These are phyloP conservation scores for Rhodotorula sp. DNA, from an alignment of 1,284 basidiomycete species.

Conservation along the genomic window DNA sequence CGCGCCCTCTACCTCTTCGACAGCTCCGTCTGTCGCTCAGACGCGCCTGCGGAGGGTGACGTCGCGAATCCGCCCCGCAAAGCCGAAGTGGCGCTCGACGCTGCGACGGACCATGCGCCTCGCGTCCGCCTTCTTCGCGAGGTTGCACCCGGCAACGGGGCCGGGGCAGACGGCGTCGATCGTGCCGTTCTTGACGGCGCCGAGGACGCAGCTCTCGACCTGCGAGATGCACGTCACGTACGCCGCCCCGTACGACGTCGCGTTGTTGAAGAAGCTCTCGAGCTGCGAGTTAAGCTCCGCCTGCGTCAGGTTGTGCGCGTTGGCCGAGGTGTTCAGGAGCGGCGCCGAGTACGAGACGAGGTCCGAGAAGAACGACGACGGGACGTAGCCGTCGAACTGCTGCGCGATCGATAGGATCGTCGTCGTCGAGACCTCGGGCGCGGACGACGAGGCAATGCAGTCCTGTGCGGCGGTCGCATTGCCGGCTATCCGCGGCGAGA, in stretches of 20 bases:
- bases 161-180: conserved; percentile 42
- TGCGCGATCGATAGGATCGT: conserved; percentile 41
- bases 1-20: no score
- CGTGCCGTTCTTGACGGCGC: conserved; percentile 35
- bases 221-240: conserved; percentile 42
- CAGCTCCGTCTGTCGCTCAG: background rate
- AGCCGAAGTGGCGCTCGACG: conserved; percentile 4
- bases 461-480: conserved; percentile 41
- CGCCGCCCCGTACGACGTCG: conserved; percentile 42
- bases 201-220: conserved; percentile 42
- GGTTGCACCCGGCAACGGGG: conserved; percentile 38
- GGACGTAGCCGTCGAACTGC: conserved; percentile 42
- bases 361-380: conserved; percentile 45
- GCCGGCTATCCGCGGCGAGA: conserved; percentile 18
- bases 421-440: conserved; percentile 36
- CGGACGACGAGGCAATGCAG: conserved; percentile 35
- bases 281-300: conserved; percentile 32
- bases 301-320: conserved; percentile 37
- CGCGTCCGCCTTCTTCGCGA: conserved; percentile 11
- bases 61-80: conserved; percentile 13
- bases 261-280: conserved; percentile 44
- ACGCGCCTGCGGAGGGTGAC: background rate
- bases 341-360: conserved; percentile 35
- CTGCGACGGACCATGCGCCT: conserved; percentile 2
- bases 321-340: conserved; percentile 30